Evolutionary conservation across 2,329 filamentous ascomycete genomes (phyloP), one percentile per base, ranked within the genome.

Genomic region (Colletotrichum magnum): DNA sequence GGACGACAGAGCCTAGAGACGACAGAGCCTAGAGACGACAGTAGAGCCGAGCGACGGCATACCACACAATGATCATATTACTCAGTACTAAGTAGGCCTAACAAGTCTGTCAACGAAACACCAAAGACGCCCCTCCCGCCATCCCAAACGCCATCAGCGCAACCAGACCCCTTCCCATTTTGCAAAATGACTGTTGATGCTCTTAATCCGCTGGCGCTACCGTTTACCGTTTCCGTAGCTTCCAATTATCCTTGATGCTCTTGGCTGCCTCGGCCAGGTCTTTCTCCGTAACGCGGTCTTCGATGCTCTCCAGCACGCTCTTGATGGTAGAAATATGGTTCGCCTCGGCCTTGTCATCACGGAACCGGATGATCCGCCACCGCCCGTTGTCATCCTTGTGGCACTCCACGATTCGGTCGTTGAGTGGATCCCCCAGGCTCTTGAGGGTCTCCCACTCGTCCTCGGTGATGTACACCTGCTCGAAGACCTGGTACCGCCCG

Each of bases 391-490:
- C 85, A 76, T 97, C 94, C 80, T 94, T 90, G 76, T 90, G 94
- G 78, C 94, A 98, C 82, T 99, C 96, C 63, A 98, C 92, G 69
- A 99, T 93, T 59, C 93, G 88, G 71, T 95, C 92, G 76, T 97
- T 89, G n/a, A 98, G 84, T 16, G 93, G 92, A 73, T 95, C 88
- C 41, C 87, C 83, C 60, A 95, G 82, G 2, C 82, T 79, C 80
- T 97, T 98, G 72, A 98, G 83, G 1, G 84, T 84, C 74, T 95
- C 92, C 95, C 96, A 98, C 79, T 98, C 95, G 1, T 88, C 82
- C 12, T 91, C 87, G 1, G 91, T 90, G 53, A 98, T 83, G 77
- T 89, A 83, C 74, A 97, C 87, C 43, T 88, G 84, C 15, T 84
- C 89, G 75, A 93, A 97, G 71, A 82, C 83, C 64, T 89, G 85